Evolutionary conservation across 345 rosid species (phyloP).

Genomic region (Rhodomyrtus tomentosa): DNA sequence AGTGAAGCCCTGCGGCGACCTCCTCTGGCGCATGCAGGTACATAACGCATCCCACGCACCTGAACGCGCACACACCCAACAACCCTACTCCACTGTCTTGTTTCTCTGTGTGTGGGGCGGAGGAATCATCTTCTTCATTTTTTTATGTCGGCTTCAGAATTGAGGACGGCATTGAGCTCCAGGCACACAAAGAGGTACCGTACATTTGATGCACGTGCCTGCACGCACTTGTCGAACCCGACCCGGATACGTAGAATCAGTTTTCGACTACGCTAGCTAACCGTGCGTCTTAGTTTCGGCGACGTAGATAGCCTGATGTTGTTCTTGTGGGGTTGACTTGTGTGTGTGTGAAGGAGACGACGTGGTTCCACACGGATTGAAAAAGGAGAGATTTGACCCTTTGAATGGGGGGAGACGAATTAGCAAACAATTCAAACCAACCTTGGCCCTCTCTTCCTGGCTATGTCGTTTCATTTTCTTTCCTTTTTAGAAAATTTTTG

Average conservation of each 20-base stretch:
- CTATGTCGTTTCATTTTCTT: not conserved
- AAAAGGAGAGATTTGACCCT: not conserved
- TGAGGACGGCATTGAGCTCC: not conserved
- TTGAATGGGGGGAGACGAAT: not conserved
- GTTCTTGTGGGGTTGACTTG: not conserved
- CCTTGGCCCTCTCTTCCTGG: not conserved
- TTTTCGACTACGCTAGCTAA: not conserved
- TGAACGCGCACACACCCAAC: not conserved
- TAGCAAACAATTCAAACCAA: not conserved
- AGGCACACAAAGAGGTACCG: no score
- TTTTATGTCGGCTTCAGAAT: not conserved
- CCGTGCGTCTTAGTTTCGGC: not conserved
- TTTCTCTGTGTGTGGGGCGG: not conserved
- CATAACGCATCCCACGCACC: not conserved
- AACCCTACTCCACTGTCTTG: not conserved
- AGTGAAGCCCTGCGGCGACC: slow-evolving; percentile 10
- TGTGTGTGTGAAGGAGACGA: not conserved
- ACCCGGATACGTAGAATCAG: not conserved
- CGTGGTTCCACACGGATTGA: not conserved
- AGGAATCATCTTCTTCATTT: not conserved
- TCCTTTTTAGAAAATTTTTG: not conserved
- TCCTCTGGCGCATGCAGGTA: slow-evolving; percentile 19
- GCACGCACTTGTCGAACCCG: not conserved
- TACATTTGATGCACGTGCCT: not conserved
- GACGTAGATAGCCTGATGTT: not conserved